phyloP scores from a whole-genome alignment of 2,329 filamentous ascomycete genomes.

The Raffaelea deltoideospora region DNA sequence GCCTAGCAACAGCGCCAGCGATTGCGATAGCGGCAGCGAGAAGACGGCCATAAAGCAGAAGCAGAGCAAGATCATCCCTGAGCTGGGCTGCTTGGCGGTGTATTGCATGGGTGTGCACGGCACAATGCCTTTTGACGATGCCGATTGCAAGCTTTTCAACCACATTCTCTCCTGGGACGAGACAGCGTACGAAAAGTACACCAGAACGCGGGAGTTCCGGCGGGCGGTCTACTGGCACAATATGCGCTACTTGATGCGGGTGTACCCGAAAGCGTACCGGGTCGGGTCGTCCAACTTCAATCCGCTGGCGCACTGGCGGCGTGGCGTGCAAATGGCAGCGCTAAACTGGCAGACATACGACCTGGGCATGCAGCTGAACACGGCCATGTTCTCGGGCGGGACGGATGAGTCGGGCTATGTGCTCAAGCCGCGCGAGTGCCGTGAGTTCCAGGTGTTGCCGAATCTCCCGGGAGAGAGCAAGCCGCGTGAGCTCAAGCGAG shows the following conservation, averaged over 20 bases:
- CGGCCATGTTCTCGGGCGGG: slow-evolving; percentile 91
- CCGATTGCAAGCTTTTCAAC: slow-evolving; percentile 75
- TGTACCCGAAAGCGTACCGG: slow-evolving; percentile 75
- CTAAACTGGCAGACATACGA: slow-evolving; percentile 99
- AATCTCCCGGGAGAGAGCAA: slow-evolving; percentile 30
- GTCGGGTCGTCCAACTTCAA: slow-evolving; percentile 89
- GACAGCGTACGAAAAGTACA: slow-evolving; percentile 69
- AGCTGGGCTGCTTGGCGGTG: slow-evolving; percentile 74
- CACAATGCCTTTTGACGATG: slow-evolving; percentile 63
- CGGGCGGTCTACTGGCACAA: slow-evolving; percentile 77
- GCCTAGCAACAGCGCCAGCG: slow-evolving; percentile 48
- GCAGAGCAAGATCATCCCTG: slow-evolving; percentile 73
- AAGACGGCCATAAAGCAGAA: slow-evolving; percentile 40
- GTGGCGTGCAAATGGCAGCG: slow-evolving; percentile 93
- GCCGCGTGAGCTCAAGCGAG: slow-evolving; percentile 45
- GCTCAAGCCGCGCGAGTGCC: slow-evolving; percentile 76
- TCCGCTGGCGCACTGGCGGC: slow-evolving; percentile 82
- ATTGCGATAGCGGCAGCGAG: slow-evolving; percentile 59
- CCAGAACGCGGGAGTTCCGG: slow-evolving; percentile 61
- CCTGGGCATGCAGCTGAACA: slow-evolving; percentile 86
- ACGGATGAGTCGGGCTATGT: slow-evolving; percentile 83
- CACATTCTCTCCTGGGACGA: slow-evolving; percentile 95
- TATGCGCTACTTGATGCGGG: slow-evolving; percentile 77
- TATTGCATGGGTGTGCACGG: slow-evolving; percentile 55
- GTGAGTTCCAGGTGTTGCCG: slow-evolving; percentile 49